Evolutionary conservation across 306 rosid species (phyloP), one percentile per base, ranked within the genome.

Genomic region (Fagus crenata): DNA sequence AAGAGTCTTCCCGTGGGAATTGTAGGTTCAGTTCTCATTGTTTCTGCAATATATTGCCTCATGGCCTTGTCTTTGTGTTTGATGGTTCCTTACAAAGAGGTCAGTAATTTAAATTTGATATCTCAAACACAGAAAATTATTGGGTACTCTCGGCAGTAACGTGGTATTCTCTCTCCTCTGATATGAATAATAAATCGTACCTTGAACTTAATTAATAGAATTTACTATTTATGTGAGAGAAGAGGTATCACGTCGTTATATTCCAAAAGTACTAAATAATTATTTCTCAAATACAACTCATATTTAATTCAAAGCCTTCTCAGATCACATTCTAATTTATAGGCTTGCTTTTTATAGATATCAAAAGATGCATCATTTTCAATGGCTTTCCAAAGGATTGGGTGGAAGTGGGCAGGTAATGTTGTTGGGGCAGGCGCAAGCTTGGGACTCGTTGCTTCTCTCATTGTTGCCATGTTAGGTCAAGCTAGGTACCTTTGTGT

Each of bases 401-500:
- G 96, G 43, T 95, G 98, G 97, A 77, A 74, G 13, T 95, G 98
- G 98, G 97, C 90, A 13, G 85, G 96, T 81, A 92, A 92, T 72
- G 59, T 90, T 70, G 93, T 95, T 22, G 98, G 97, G 49, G 98
- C 81, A 40, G 97, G 96, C 28, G 97, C 97, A 80, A 87, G 92
- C 78, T 80, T 89, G 77, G 89, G 89, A 7, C 81, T 89, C 49
- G 86, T 94, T 75, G 96, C 98, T 73, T 94, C 98, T 77, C 91
- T 94, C 2, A 69, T 94, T 75, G 97, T 94, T 13, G 96, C 97
- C 3, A 92, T 92, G 97, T 82, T 90, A 87, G 97, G 98, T 46
- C 98, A 94, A 84, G 98, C 98, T 0, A 87, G 98, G 79, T 94
- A 92, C 84, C 96, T 94, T 75, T 94, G 97, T 86, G 97, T 91